Conservation (phyloP, 2,329 filamentous ascomycete genomes). For the Pyrenophora tritici-repentis region DNA sequence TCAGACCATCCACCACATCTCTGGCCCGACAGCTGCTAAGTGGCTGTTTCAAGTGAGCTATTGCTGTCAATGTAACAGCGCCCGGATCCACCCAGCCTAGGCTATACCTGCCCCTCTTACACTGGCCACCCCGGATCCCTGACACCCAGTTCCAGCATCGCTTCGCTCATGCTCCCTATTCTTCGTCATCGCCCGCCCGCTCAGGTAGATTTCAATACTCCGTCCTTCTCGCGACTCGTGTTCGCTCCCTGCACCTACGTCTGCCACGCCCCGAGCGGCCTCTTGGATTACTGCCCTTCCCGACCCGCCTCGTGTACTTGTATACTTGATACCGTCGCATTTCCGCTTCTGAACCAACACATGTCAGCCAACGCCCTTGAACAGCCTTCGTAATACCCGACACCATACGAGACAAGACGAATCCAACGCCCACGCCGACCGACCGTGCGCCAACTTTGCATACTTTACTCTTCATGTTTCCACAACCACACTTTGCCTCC, state of each 20-base stretch:
- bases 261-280: not conserved
- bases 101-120: constrained; percentile 14
- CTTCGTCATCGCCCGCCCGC: constrained; percentile 25
- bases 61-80: constrained; percentile 11
- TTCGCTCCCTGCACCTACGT: not conserved
- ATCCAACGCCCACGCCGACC: not conserved
- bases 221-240: constrained; percentile 14
- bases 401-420: not conserved
- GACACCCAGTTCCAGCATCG: constrained; percentile 5
- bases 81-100: constrained; percentile 12
- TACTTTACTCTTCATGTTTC: constrained; percentile 4
- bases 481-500: not conserved
- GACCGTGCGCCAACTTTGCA: constrained; percentile 1
- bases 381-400: not conserved
- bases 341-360: not conserved
- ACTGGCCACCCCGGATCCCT: not conserved
- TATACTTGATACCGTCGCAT: not conserved
- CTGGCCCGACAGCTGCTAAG: not conserved
- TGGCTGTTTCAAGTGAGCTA: constrained; percentile 6
- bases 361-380: not conserved
- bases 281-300: constrained; percentile 1
- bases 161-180: constrained; percentile 14
- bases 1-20: not conserved
- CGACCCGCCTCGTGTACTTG: not conserved
- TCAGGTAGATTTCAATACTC: constrained; percentile 21